Conservation (phyloP, 352 stramenopile species). For the Globisporangium cylindrosporum region DNA sequence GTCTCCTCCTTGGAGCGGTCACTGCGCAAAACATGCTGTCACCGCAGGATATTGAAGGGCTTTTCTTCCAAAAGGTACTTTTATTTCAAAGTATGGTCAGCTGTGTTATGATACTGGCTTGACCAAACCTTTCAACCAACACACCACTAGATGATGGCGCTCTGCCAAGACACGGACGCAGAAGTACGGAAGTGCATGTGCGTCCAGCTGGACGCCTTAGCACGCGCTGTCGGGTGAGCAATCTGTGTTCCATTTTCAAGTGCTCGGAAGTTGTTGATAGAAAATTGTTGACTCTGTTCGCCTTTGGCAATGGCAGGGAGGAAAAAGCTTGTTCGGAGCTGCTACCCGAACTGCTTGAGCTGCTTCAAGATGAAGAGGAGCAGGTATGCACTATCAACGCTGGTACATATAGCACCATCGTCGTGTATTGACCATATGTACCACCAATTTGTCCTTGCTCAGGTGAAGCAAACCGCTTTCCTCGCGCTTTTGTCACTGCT, state of each 20-base stretch:
- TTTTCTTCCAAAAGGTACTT: conserved; percentile 80
- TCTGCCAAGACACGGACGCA: conserved; percentile 83
- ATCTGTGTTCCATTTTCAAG: background rate
- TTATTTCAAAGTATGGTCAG: background rate
- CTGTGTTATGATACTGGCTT: background rate
- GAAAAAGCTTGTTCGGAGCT: conserved; percentile 63
- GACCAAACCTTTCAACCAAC: background rate
- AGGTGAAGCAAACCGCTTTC: conserved; percentile 82
- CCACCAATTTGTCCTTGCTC: background rate
- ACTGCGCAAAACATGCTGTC: conserved; percentile 69
- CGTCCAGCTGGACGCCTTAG: conserved; percentile 73
- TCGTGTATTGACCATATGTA: background rate
- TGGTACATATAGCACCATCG: background rate
- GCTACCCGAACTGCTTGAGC: conserved; percentile 67
- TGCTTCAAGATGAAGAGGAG: conserved; percentile 82
- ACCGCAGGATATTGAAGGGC: conserved; percentile 68
- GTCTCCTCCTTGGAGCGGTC: conserved; percentile 63
- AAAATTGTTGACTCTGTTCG: background rate
- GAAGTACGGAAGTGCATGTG: conserved; percentile 85
- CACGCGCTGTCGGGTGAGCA: conserved; percentile 58
- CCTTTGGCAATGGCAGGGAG: conserved; percentile 28
- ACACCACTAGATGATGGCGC: conserved; percentile 64
- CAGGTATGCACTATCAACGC: conserved; percentile 32
- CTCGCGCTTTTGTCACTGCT: conserved; percentile 65
- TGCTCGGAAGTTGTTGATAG: background rate